A percentile compares a stretch with the other conserved stretches of the same genome.
phyloP scores from a whole-genome alignment of 129 eudicot genomes.

The Cynara cardunculus region DNA sequence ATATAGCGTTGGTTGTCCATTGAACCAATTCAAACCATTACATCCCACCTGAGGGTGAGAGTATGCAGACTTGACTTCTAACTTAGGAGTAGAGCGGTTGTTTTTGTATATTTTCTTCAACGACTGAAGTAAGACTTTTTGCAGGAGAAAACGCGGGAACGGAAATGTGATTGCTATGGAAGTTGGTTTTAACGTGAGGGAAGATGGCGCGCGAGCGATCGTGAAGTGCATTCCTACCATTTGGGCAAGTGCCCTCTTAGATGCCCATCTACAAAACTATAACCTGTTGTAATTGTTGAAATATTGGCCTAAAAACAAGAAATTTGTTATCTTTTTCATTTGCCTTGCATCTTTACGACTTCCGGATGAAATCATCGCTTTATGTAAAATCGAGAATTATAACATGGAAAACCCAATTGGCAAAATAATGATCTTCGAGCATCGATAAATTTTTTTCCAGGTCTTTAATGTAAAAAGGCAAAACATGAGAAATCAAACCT shows the following conservation, averaged over 20 bases:
- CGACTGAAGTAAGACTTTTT: not conserved
- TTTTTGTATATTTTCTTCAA: not conserved
- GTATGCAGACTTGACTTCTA: not conserved
- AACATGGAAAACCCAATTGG: too few relatives aligned
- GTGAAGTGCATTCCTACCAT: not conserved
- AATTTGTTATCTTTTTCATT: not conserved
- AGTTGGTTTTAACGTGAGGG: not conserved
- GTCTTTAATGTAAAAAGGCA: too few relatives aligned
- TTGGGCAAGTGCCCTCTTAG: not conserved
- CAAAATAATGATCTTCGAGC: too few relatives aligned
- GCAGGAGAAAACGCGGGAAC: constrained; percentile 13
- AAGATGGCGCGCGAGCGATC: not conserved
- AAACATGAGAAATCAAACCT: too few relatives aligned
- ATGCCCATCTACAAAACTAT: not conserved
- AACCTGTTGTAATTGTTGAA: not conserved
- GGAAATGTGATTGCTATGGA: not conserved
- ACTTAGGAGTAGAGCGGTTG: not conserved
- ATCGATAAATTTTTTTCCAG: too few relatives aligned
- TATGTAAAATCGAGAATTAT: too few relatives aligned
- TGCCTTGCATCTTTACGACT: not conserved
- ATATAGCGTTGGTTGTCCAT: too few relatives aligned
- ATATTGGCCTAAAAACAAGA: not conserved
- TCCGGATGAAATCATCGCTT: not conserved
- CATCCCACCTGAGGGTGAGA: not conserved
- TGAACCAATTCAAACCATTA: not conserved